phyloP scores from a whole-genome alignment of 805 yeast species.

The Helenozyma baotianmanensis region DNA sequence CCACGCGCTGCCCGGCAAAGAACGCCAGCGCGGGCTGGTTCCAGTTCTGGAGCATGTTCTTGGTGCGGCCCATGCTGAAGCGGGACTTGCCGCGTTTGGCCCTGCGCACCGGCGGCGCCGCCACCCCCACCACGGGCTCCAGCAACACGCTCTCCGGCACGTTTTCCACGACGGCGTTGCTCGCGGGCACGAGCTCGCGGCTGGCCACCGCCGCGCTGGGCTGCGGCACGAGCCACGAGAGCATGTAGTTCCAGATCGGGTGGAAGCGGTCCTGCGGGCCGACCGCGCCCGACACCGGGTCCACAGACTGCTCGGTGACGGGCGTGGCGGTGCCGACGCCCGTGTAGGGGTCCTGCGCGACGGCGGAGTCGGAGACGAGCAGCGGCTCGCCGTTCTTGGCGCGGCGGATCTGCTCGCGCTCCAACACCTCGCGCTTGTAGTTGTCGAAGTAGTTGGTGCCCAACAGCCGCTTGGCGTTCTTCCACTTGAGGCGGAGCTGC shows the following conservation, averaged over 20 bases:
- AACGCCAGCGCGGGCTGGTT: slow-evolving; percentile 18
- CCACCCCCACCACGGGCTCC: background rate
- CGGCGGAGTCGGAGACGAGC: background rate
- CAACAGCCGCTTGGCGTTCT: slow-evolving; percentile 2
- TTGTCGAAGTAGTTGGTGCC: slow-evolving; percentile 5
- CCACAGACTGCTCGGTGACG: background rate
- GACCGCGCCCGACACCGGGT: slow-evolving; percentile 1
- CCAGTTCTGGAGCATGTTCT: slow-evolving; percentile 27
- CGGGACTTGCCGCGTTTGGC: background rate
- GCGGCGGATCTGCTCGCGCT: slow-evolving; percentile 1
- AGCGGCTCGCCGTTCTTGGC: background rate
- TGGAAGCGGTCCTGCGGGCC: slow-evolving; percentile 24
- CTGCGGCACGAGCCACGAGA: slow-evolving; percentile 29
- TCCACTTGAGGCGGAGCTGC: slow-evolving; percentile 2
- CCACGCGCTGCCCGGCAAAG: slow-evolving; percentile 4
- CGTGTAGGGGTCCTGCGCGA: background rate
- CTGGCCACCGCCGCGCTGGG: background rate
- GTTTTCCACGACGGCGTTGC: no score
- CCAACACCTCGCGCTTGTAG: slow-evolving; percentile 3
- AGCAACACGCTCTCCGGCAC: no score
- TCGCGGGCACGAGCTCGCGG: no score
- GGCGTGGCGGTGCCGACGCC: background rate
- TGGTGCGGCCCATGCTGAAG: slow-evolving; percentile 2
- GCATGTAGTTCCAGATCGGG: slow-evolving; percentile 35
- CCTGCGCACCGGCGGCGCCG: background rate